Evolutionary conservation across 768 basidiomycete species (phyloP).

Genomic region (Gloeophyllum trabeum): DNA sequence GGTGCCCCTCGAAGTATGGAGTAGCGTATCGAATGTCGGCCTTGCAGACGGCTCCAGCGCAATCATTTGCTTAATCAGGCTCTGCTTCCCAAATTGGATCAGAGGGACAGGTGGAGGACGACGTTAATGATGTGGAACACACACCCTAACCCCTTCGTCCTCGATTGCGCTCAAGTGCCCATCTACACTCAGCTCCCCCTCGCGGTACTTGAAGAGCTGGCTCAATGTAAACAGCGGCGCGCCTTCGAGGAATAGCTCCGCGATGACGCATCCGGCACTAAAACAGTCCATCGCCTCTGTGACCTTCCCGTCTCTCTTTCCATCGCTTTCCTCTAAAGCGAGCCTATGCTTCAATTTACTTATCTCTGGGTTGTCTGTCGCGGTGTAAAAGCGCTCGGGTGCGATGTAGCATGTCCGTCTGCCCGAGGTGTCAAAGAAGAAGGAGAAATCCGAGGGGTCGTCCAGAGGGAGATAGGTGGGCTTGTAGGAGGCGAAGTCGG

Average conservation of each 20-base stretch:
- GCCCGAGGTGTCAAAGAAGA: constrained; percentile 94
- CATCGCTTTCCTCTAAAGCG: constrained; percentile 34
- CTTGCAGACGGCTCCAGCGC: constrained; percentile 64
- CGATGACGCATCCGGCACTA: constrained; percentile 87
- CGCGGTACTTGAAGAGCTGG: constrained; percentile 89
- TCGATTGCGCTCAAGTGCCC: constrained; percentile 62
- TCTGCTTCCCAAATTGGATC: constrained; percentile 40
- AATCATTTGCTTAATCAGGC: constrained; percentile 86
- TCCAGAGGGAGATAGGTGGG: constrained; percentile 92
- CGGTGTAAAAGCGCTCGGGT: constrained; percentile 88
- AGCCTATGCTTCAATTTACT: constrained; percentile 46
- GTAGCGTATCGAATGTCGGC: constrained; percentile 71
- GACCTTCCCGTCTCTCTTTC: constrained; percentile 68
- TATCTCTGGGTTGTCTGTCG: constrained; percentile 54
- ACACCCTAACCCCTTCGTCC: constrained; percentile 71
- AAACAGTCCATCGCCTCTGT: constrained; percentile 98
- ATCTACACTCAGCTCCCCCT: constrained; percentile 75
- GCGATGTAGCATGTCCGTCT: constrained; percentile 93
- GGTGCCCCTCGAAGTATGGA: constrained; percentile 63
- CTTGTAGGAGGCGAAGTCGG: constrained; percentile 90
- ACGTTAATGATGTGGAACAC: constrained; percentile 18
- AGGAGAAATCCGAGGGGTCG: constrained; percentile 95
- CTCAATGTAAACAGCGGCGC: constrained; percentile 87
- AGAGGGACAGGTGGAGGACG: constrained; percentile 1
- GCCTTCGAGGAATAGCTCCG: constrained; percentile 93